Evolutionary conservation across 2,329 filamentous ascomycete species (phyloP), one percentile per base, ranked within the genome.

Genomic region (Emergomyces africanus): DNA sequence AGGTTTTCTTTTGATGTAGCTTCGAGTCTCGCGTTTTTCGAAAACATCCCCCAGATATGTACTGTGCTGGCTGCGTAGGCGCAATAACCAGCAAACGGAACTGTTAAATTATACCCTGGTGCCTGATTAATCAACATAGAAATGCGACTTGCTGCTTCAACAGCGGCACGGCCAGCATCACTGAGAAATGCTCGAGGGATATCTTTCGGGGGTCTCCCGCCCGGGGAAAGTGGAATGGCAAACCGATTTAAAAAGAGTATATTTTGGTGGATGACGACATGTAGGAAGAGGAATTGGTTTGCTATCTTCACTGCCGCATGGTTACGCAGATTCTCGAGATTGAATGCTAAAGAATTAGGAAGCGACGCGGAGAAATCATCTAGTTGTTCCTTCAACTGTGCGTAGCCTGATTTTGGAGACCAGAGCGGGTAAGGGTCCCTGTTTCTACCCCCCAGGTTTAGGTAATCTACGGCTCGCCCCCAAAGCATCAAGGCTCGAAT

Each of bases 51-150:
- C 66, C 90, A 87, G 25, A 97, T 88, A 68, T 97, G 94, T n/a
- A 96, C 88, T 0, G 90, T 95, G 57, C 90, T 94, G 1, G 92
- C 91, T 25, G 91, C 84, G 70, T 96, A 97, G 1, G 92, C 90
- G 66, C 89, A 95, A 71, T 97, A 99, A 1, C 94, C 92, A 1
- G 90, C 88, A 71, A 97, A 97, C 0, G 94, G 94, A 0, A 91
- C 92, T 0, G 90, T 86, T 8, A 97, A 83, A 61, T 87, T 84
- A 69, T 92, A 85, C 14, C 87, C 82, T 67, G 90, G 87, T 2
- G 88, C 84, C 64, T 95, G 89, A 64, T 86, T 85, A 55, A 97
- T 82, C 51, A 97, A 77, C 35, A 86, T 83, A 0, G 92, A 96
- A 58, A 97, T 94, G 63, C 86, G 83, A 68, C 89, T 90, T 3